phyloP scores from a whole-genome alignment of 1,139 yeast genomes.

The Kazachstania sp. region DNA sequence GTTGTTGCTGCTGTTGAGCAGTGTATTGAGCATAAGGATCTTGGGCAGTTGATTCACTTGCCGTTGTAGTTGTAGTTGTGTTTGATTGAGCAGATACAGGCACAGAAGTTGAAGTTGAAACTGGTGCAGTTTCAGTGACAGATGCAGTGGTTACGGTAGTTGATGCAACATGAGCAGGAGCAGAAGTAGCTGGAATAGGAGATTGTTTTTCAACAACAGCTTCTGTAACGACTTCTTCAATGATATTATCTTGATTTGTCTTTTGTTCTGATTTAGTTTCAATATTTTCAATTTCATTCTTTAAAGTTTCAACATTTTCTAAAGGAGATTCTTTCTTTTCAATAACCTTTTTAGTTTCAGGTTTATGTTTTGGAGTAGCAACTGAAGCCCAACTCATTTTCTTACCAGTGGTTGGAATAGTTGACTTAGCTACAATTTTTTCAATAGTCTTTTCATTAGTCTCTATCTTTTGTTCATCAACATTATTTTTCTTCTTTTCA shows the following conservation, averaged over 20 bases:
- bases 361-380: conserved; percentile 28
- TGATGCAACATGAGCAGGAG: not conserved
- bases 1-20: conserved; percentile 8
- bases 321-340: conserved; percentile 5
- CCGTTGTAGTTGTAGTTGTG: not conserved
- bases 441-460: conserved; percentile 59
- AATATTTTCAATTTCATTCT: conserved; percentile 16
- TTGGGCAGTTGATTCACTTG: not conserved
- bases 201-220: not conserved
- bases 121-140: not conserved
- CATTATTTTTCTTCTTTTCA: conserved; percentile 21
- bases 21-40: not conserved
- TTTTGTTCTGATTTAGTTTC: conserved; percentile 16
- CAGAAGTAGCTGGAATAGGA: not conserved
- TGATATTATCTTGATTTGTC: not conserved
- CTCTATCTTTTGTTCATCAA: conserved; percentile 36
- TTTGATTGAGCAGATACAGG: not conserved
- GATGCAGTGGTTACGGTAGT: not conserved
- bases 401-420: conserved; percentile 34
- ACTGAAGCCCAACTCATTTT: conserved; percentile 37
- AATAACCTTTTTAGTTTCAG: conserved; percentile 8
- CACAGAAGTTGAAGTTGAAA: not conserved
- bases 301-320: conserved; percentile 17
- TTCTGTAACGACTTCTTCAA: not conserved
- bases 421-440: not conserved